Evolutionary conservation across 352 stramenopile genomes (phyloP).

Genomic region (Pythium periplocum): DNA sequence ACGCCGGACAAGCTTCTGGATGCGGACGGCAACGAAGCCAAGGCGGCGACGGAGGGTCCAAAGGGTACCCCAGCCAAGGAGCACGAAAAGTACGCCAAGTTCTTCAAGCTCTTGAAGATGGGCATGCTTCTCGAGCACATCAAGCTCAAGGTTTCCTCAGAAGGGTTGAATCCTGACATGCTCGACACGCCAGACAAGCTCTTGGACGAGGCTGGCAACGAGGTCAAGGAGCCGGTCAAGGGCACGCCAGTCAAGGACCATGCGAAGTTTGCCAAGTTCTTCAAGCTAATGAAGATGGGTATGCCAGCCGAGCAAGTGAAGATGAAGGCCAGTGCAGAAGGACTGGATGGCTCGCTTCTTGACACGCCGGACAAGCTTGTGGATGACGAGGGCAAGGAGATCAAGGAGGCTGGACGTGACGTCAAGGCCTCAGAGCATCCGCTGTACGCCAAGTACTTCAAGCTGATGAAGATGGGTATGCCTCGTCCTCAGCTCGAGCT

Average conservation of each 20-base stretch:
- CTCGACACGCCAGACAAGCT: constrained; percentile 61
- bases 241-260: constrained; percentile 75
- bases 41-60: constrained; percentile 6
- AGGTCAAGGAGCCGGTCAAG: constrained; percentile 20
- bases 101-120: constrained; percentile 93
- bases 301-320: constrained; percentile 87
- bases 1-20: constrained; percentile 55
- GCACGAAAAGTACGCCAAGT: constrained; percentile 80
- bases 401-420: constrained; percentile 17
- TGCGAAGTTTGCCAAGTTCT: constrained; percentile 91
- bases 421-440: constrained; percentile 78
- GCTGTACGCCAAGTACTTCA: constrained; percentile 93
- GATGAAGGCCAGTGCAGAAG: constrained; percentile 67
- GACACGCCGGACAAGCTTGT: constrained; percentile 44
- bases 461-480: constrained; percentile 95
- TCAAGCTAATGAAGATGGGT: constrained; percentile 90
- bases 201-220: constrained; percentile 46
- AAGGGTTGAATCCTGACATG: constrained; percentile 49
- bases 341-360: constrained; percentile 43
- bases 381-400: constrained; percentile 19
- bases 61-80: constrained; percentile 42
- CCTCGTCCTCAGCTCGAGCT: constrained; percentile 89
- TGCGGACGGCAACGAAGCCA: constrained; percentile 45
- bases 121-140: constrained; percentile 82
- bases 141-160: constrained; percentile 83